Evolutionary conservation across 1,284 basidiomycete genomes (phyloP).

Genomic region (Schizophyllum commune): DNA sequence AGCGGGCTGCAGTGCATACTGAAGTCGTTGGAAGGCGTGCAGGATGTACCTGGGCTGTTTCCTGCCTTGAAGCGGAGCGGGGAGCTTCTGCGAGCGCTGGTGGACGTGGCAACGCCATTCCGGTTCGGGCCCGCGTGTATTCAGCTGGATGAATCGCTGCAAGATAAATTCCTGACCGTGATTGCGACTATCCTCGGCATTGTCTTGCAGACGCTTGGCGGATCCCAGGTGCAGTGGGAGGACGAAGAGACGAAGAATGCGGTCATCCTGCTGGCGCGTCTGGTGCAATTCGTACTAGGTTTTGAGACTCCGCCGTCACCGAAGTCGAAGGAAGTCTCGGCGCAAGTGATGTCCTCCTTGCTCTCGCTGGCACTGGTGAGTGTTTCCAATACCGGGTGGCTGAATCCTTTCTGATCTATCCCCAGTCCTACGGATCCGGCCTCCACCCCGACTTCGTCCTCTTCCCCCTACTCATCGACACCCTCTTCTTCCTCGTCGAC

Average conservation of each 20-base stretch:
- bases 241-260: slow-evolving; percentile 19
- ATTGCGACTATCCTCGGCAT: not conserved
- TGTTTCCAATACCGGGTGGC: not conserved
- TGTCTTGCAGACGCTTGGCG: not conserved
- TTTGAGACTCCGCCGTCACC: slow-evolving; percentile 55
- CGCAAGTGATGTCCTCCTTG: slow-evolving; percentile 28
- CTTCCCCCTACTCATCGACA: slow-evolving; percentile 65
- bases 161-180: slow-evolving; percentile 48
- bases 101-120: slow-evolving; percentile 59
- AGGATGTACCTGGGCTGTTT: too few relatives aligned
- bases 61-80: slow-evolving; percentile 36
- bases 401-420: not conserved
- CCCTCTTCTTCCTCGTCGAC: slow-evolving; percentile 63
- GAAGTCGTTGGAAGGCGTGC: not conserved
- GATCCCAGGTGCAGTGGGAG: slow-evolving; percentile 10
- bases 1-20: slow-evolving; percentile 60
- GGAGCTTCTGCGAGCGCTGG: slow-evolving; percentile 62
- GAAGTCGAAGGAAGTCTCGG: slow-evolving; percentile 45
- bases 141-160: slow-evolving; percentile 42
- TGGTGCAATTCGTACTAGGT: slow-evolving; percentile 66
- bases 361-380: not conserved
- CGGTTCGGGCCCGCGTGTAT: slow-evolving; percentile 28
- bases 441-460: slow-evolving; percentile 42
- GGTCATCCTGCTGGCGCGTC: slow-evolving; percentile 48
- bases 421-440: slow-evolving; percentile 44